Evolutionary conservation across 1,139 yeast genomes (phyloP).

Genomic region (Eremothecium gossypii): DNA sequence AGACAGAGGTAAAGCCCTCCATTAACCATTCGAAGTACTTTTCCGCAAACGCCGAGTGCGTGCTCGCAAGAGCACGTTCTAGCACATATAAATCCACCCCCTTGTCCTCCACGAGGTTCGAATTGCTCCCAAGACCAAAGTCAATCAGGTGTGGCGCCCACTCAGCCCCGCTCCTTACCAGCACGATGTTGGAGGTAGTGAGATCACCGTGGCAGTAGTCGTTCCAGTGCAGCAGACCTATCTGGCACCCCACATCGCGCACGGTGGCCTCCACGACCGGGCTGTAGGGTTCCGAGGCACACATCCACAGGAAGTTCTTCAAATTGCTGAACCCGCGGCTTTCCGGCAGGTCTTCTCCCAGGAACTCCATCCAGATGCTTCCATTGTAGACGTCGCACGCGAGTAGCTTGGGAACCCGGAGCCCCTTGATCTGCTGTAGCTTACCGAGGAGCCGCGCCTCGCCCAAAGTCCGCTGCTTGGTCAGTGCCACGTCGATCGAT

Average conservation of each 20-base stretch:
- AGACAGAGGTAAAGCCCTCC: constrained; percentile 55
- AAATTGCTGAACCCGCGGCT: constrained; percentile 45
- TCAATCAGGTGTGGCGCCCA: constrained; percentile 65
- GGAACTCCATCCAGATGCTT: constrained; percentile 77
- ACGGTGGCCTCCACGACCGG: constrained; percentile 38
- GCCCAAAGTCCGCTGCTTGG: constrained; percentile 71
- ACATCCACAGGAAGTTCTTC: constrained; percentile 64
- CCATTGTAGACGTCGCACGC: constrained; percentile 74
- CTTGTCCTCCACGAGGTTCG: constrained; percentile 76
- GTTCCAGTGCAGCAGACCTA: constrained; percentile 63
- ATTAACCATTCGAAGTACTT: constrained; percentile 61
- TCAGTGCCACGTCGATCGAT: constrained; percentile 61
- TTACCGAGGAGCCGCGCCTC: constrained; percentile 73
- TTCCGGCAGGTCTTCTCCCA: constrained; percentile 45
- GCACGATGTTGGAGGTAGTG: constrained; percentile 78
- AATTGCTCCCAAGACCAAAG: constrained; percentile 76
- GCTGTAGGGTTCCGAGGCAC: constrained; percentile 35
- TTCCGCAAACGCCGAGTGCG: constrained; percentile 71
- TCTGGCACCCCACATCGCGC: constrained; percentile 50
- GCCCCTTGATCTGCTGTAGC: constrained; percentile 41
- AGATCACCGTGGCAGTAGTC: constrained; percentile 92
- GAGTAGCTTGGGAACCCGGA: constrained; percentile 60
- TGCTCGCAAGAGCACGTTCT: constrained; percentile 83
- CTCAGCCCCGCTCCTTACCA: constrained; percentile 29
- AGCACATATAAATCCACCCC: constrained; percentile 93